A percentile compares a stretch with the other conserved stretches of the same genome.
Conservation (phyloP, 2,329 filamentous ascomycete species). For the Leptoxyphium fumago region DNA sequence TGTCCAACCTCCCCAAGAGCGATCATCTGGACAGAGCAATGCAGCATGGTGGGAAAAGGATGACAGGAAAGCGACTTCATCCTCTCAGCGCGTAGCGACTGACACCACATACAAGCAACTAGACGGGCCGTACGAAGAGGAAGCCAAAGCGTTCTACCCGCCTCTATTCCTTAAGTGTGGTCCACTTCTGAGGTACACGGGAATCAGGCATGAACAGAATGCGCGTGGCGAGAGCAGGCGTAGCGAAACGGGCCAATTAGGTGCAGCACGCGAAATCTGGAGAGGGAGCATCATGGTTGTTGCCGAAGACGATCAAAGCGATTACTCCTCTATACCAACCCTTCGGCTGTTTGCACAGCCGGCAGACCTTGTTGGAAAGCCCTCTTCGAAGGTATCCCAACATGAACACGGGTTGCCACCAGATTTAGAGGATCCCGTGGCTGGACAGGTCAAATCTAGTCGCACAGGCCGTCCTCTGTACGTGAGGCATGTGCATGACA, state of each 20-base stretch:
- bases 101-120: constrained; percentile 33
- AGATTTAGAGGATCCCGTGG: constrained; percentile 79
- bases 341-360: constrained; percentile 78
- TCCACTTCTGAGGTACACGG: constrained; percentile 77
- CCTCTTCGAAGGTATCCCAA: constrained; percentile 54
- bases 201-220: constrained; percentile 48
- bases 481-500: constrained; percentile 74
- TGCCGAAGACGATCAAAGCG: constrained; percentile 69
- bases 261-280: constrained; percentile 58
- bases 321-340: constrained; percentile 62
- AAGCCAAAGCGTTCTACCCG: constrained; percentile 61
- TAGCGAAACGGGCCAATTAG: constrained; percentile 23
- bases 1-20: constrained; percentile 1
- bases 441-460: constrained; percentile 73
- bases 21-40: constrained; percentile 5
- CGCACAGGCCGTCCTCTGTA: constrained; percentile 76
- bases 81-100: constrained; percentile 14
- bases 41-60: constrained; percentile 60
- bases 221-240: constrained; percentile 11
- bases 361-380: constrained; percentile 65
- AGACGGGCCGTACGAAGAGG: constrained; percentile 51
- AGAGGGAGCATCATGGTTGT: constrained; percentile 92
- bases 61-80: constrained; percentile 9
- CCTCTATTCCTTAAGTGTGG: constrained; percentile 77
- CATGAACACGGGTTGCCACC: constrained; percentile 47